Base-by-base conservation (phyloP, 1,284 basidiomycete species). In the Leccinum pachyderme region DNA sequence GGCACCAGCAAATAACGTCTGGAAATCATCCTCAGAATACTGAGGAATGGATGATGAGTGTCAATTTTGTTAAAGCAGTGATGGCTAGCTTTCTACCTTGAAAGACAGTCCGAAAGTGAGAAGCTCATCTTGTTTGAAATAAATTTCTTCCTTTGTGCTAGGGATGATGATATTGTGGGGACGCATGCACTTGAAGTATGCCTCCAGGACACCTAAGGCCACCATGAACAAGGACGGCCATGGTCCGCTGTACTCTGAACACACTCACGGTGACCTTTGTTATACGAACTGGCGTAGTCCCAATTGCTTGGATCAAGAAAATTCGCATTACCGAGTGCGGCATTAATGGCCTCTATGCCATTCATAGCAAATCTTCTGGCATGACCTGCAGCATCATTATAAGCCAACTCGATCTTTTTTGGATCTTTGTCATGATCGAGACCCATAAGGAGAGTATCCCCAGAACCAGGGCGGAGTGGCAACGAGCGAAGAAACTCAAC, bases 351-450 rank as follows among this genome's bases (percentile, higher is more conserved):
- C 54, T 79, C 81, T 57, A 98, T 78, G 0, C 93, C 95, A 66
- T 99, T 95, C 80, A 97, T 86, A 61, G 97, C 93, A 70, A 98
- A 99, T 15, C 79, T 75, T 59, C 75, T 77, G 0, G 95, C 98
- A 58, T 87, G 77, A 7, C 93, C 93, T 54, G 81, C 76, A 1
- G 80, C 75, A 64, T 96, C 94, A 65, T 95, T 89, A 73, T 97
- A 97, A 0, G 93, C 93, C 25, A 74, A 69, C 65, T 93, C 89
- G 49, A 96, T 86, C 56, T 81, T 73, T n/a, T 75, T 71, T 48
- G 81, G 79, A 49, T 81, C 79, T 63, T 91, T 89, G 72, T 91
- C 80, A 64, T 88, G 91, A 70, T 98, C 96, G 49, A 98, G 76
- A 4, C 94, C 95, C 22, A 98, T 71, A 5, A 91, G 72, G 7